Evolutionary conservation across 1,139 yeast genomes (phyloP).

Genomic region (Pichia terricola): DNA sequence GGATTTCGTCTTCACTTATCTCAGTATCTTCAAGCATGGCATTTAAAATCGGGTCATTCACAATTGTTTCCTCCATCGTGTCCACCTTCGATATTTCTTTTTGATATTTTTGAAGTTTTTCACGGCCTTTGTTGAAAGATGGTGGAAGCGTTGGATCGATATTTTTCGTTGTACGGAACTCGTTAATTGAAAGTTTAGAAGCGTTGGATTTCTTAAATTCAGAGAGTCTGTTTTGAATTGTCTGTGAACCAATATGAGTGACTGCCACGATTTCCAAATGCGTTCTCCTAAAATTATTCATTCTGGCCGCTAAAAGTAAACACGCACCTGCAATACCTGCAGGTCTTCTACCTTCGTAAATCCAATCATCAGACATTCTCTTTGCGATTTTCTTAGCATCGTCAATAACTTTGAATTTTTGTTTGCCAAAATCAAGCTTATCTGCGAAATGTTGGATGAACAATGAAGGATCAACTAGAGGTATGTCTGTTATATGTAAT

Average conservation of each 20-base stretch:
- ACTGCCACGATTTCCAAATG: conserved; percentile 92
- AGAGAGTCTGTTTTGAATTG: conserved; percentile 78
- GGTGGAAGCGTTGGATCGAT: conserved; percentile 67
- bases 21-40: conserved; percentile 35
- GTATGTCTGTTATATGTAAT: conserved; percentile 64
- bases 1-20: conserved; percentile 35
- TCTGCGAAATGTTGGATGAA: conserved; percentile 93
- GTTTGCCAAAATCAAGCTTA: conserved; percentile 64
- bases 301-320: conserved; percentile 81
- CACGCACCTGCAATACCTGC: conserved; percentile 99
- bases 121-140: conserved; percentile 50
- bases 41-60: conserved; percentile 30
- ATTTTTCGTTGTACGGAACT: conserved; percentile 42
- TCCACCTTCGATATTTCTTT: conserved; percentile 25
- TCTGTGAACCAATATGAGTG: conserved; percentile 91
- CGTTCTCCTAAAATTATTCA: conserved; percentile 88
- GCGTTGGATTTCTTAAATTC: conserved; percentile 79
- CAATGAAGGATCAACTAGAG: conserved; percentile 87
- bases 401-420: conserved; percentile 62
- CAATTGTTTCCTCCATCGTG: conserved; percentile 29
- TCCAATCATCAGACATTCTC: conserved; percentile 93
- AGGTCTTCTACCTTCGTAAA: conserved; percentile 92
- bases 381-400: conserved; percentile 85
- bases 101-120: conserved; percentile 29
- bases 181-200: conserved; percentile 61